Percentiles rank a stretch among this genome's conserved stretches.
These are phyloP conservation scores for Drosera spatulata DNA, from an alignment of 179 eudicot species.

Conservation along the genomic window DNA sequence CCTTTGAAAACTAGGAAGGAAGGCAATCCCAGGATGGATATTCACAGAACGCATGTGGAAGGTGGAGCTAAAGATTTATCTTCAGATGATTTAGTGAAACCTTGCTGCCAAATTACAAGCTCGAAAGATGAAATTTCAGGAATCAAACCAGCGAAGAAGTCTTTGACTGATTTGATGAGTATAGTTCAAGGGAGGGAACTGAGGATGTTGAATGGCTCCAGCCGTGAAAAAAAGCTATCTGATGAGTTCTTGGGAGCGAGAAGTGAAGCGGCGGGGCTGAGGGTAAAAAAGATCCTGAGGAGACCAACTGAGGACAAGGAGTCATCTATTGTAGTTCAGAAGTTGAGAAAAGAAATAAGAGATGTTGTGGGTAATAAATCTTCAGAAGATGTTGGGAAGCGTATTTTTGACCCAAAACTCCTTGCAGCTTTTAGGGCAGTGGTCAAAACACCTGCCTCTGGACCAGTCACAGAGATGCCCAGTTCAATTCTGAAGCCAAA, in stretches of 20 bases:
- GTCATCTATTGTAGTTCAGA: conserved; percentile 57
- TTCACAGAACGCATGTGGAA: conserved; percentile 11
- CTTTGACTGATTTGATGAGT: conserved; percentile 44
- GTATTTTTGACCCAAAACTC: conserved; percentile 67
- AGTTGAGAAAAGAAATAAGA: conserved; percentile 70
- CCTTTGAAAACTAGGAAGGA: conserved; percentile 25
- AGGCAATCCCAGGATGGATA: conserved; percentile 26
- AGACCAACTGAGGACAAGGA: conserved; percentile 61
- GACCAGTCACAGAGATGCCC: conserved; percentile 36
- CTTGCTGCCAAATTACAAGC: conserved; percentile 4
- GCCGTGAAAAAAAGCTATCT: conserved; percentile 13
- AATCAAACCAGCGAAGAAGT: conserved; percentile 15
- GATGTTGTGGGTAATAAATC: conserved; percentile 74
- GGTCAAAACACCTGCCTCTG: conserved; percentile 47
- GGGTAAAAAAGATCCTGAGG: conserved; percentile 76
- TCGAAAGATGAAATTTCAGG: conserved; percentile 13
- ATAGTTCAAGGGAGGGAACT: conserved; percentile 50
- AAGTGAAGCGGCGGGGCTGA: conserved; percentile 51
- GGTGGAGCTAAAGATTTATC: conserved; percentile 23
- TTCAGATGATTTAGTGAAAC: conserved; percentile 15
- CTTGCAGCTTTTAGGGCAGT: conserved; percentile 88
- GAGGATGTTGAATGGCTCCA: conserved; percentile 21
- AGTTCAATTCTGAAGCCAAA: conserved; percentile 53
- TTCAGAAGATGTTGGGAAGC: conserved; percentile 37
- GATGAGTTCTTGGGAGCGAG: conserved; percentile 20